Evolutionary conservation across 495 filamentous ascomycete genomes (phyloP).

Genomic region (Xylaria sp.): DNA sequence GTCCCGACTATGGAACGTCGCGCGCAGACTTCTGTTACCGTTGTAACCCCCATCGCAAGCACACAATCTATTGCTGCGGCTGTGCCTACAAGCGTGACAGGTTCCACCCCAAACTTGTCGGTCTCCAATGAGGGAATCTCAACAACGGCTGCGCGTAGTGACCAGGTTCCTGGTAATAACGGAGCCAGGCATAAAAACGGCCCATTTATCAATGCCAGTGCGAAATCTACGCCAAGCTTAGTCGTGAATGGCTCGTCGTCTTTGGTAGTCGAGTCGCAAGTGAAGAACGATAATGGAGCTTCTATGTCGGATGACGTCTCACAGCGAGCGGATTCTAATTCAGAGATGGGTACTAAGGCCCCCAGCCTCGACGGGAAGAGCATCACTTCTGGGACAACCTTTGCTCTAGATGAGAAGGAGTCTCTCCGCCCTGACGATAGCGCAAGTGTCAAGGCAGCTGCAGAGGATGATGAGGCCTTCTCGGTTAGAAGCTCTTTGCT

Average conservation of each 20-base stretch:
- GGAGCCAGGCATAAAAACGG: conserved; percentile 50
- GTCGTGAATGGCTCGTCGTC: conserved; percentile 58
- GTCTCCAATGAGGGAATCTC: conserved; percentile 2
- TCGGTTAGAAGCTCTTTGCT: conserved; percentile 75
- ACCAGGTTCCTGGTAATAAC: conserved; percentile 31
- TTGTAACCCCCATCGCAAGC: conserved; percentile 25
- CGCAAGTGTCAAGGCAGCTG: conserved; percentile 83
- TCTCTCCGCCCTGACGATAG: conserved; percentile 93
- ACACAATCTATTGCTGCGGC: conserved; percentile 27
- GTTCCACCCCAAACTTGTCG: conserved; percentile 31
- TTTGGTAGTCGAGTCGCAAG: conserved; percentile 39
- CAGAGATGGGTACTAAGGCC: conserved; percentile 80
- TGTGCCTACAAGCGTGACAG: conserved; percentile 24
- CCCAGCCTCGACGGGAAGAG: conserved; percentile 91
- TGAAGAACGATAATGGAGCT: conserved; percentile 46
- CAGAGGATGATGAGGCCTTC: conserved; percentile 86
- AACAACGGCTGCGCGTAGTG: background rate
- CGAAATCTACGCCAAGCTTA: conserved; percentile 51
- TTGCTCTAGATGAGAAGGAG: conserved; percentile 93
- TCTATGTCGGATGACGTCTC: conserved; percentile 57
- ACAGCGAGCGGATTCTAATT: conserved; percentile 66
- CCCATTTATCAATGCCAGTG: conserved; percentile 29
- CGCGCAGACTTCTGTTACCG: conserved; percentile 28
- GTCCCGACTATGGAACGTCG: conserved; percentile 41
- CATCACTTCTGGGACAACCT: conserved; percentile 87